These are phyloP conservation scores for Coemansia sp. DNA, from an alignment of 192 early-diverging fungal genomes.

Conservation along the genomic window DNA sequence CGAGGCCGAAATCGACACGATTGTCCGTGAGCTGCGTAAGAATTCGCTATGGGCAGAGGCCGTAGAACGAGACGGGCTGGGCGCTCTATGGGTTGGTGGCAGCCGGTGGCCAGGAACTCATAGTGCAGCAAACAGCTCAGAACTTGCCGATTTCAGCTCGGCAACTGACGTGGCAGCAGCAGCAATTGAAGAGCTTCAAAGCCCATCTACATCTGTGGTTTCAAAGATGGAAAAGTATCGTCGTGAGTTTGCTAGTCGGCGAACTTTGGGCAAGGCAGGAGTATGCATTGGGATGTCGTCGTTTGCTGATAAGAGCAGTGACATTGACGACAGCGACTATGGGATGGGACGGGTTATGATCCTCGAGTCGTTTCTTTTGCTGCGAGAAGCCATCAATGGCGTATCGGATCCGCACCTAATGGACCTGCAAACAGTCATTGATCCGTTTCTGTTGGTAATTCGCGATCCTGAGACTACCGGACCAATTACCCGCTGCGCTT, in stretches of 20 bases:
- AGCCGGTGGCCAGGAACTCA: slow-evolving; percentile 40
- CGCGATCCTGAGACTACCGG: slow-evolving; percentile 90
- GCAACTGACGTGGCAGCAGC: neutral
- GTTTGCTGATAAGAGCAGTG: slow-evolving; percentile 35
- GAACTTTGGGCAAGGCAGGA: slow-evolving; percentile 45
- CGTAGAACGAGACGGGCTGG: slow-evolving; percentile 42
- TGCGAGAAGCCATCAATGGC: slow-evolving; percentile 46
- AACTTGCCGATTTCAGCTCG: neutral
- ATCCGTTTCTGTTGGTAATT: slow-evolving; percentile 92
- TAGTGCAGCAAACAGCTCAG: neutral
- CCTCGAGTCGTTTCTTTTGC: slow-evolving; percentile 40
- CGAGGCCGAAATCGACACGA: slow-evolving; percentile 49
- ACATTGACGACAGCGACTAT: slow-evolving; percentile 26
- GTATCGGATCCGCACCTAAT: slow-evolving; percentile 57
- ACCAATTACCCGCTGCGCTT: slow-evolving; percentile 88
- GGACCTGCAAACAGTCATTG: slow-evolving; percentile 71
- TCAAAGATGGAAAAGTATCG: slow-evolving; percentile 23
- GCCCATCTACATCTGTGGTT: neutral
- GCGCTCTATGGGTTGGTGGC: slow-evolving; percentile 53
- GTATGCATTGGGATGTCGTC: slow-evolving; percentile 43
- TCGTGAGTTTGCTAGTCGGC: slow-evolving; percentile 33
- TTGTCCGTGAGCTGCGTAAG: slow-evolving; percentile 54
- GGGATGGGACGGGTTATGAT: slow-evolving; percentile 31
- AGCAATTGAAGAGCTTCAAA: neutral
- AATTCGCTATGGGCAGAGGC: slow-evolving; percentile 47